Conservation (phyloP, 2,329 filamentous ascomycete genomes). For the Ceratocystis lukuohia region DNA sequence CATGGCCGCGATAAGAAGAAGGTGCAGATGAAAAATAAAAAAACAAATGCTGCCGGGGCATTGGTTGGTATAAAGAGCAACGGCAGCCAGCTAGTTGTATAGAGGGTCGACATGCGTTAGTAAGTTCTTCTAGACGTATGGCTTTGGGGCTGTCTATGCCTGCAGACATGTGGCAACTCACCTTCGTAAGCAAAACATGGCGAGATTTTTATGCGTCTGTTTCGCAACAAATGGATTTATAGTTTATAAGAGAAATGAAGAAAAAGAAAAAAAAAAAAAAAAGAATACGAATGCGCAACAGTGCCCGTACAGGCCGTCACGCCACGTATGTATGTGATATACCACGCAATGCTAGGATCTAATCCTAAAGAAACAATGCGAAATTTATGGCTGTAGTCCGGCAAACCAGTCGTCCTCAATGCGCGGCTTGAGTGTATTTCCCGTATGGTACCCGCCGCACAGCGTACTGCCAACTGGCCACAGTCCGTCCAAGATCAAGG, state of each 20-base stretch:
- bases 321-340: no score
- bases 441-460: no score
- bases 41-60: conserved; percentile 71
- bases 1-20: conserved; percentile 95
- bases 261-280: not conserved
- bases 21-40: conserved; percentile 81
- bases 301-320: no score
- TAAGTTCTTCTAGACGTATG: not conserved
- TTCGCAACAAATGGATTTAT: not conserved
- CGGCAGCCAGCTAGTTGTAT: conserved; percentile 55
- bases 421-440: no score
- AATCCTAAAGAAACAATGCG: no score
- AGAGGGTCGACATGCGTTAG: not conserved
- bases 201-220: conserved; percentile 18
- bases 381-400: no score
- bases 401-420: no score
- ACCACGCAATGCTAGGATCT: no score
- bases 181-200: conserved; percentile 52
- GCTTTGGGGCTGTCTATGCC: not conserved
- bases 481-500: no score
- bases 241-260: not conserved
- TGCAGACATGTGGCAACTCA: conserved; percentile 24
- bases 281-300: not conserved
- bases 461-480: no score
- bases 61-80: conserved; percentile 82